phyloP scores from a whole-genome alignment of 345 rosid species.

The Syzygium oleosum region DNA sequence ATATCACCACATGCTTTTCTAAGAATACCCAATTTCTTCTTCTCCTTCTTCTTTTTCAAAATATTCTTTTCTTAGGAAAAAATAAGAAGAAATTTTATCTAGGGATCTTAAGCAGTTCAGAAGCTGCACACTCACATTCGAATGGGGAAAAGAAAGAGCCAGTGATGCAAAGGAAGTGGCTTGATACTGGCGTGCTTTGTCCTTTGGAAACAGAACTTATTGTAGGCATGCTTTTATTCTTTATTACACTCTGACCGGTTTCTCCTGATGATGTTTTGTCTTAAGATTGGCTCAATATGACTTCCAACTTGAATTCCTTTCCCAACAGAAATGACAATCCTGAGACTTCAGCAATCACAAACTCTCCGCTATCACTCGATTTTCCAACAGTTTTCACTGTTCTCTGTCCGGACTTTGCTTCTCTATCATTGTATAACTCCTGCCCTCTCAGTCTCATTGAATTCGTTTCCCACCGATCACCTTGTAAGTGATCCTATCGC shows the following conservation, averaged over 20 bases:
- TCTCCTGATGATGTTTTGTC: neutral
- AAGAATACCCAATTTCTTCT: neutral
- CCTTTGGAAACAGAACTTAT: neutral
- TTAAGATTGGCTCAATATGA: neutral
- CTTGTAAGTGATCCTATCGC: conserved; percentile 49
- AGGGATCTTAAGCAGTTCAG: neutral
- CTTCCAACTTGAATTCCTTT: conserved; percentile 29
- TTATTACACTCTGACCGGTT: neutral
- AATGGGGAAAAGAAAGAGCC: neutral
- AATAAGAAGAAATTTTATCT: neutral
- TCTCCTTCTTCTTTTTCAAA: neutral
- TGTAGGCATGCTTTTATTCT: neutral
- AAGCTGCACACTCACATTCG: neutral
- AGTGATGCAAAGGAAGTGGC: neutral
- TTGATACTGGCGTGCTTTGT: neutral
- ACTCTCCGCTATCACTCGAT: neutral
- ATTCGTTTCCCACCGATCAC: conserved; percentile 64
- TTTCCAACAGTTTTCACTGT: neutral
- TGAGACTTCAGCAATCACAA: neutral
- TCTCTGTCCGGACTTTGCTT: neutral
- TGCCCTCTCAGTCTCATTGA: conserved; percentile 11
- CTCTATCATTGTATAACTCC: conserved; percentile 6
- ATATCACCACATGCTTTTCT: too few species aligned
- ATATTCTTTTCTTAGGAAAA: neutral
- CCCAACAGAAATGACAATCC: conserved; percentile 23